These are phyloP conservation scores for Fusarium brachygibbosum DNA, from an alignment of 2,329 filamentous ascomycete species.

Conservation along the genomic window DNA sequence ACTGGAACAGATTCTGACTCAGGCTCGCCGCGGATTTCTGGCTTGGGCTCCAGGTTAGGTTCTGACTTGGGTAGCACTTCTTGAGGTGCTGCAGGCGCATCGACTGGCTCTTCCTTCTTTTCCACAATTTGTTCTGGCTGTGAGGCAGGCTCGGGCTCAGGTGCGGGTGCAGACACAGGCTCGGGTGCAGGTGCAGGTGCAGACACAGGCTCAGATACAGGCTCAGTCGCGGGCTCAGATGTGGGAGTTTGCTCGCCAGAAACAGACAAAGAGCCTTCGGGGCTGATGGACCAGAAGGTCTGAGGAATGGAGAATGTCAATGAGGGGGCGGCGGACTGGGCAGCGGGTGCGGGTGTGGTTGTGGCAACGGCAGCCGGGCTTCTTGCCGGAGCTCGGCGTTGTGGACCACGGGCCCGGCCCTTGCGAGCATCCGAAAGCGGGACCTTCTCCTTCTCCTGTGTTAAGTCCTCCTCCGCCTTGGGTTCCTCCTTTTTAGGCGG, in stretches of 20 bases:
- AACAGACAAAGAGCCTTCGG: conserved; percentile 59
- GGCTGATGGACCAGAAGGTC: conserved; percentile 66
- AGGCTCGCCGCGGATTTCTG: conserved; percentile 25
- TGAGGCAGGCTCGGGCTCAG: not conserved
- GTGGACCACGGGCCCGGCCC: conserved; percentile 87
- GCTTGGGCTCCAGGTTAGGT: conserved; percentile 25
- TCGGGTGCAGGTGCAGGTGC: not conserved
- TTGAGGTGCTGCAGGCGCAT: conserved; percentile 8
- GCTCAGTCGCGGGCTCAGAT: conserved; percentile 24
- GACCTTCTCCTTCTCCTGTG: conserved; percentile 75
- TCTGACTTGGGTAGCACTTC: conserved; percentile 16
- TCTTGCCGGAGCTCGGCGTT: conserved; percentile 76
- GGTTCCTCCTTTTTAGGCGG: conserved; percentile 78
- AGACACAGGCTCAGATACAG: not conserved
- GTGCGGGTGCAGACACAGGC: conserved; percentile 10
- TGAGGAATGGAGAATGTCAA: conserved; percentile 63
- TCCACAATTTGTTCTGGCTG: conserved; percentile 15
- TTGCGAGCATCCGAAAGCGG: conserved; percentile 93
- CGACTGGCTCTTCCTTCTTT: conserved; percentile 4
- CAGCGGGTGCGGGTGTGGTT: conserved; percentile 50
- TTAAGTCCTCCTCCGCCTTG: conserved; percentile 66
- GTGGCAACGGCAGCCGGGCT: conserved; percentile 55
- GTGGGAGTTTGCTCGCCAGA: conserved; percentile 29
- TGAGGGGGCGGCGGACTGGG: conserved; percentile 53
- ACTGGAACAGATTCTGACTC: conserved; percentile 34